A percentile compares a stretch with the other conserved stretches of the same genome.
Conservation (phyloP, 768 basidiomycete species). For the Russula compacta region DNA sequence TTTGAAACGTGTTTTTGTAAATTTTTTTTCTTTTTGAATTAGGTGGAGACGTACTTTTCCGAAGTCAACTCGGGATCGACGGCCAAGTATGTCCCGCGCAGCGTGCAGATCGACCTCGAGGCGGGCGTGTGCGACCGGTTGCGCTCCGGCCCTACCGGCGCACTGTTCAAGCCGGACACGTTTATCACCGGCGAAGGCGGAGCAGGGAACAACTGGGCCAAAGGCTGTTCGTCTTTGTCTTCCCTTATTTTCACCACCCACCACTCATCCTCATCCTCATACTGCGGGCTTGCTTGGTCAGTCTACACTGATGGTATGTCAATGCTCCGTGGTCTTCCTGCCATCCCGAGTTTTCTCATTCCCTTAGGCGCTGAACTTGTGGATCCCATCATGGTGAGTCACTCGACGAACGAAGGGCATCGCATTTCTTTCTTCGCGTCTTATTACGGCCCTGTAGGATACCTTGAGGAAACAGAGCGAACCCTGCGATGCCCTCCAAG, state of each 20-base stretch:
- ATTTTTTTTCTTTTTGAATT: background rate
- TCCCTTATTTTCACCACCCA: background rate
- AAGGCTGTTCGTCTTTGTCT: conserved; percentile 60
- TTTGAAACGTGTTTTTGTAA: background rate
- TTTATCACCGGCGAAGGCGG: conserved; percentile 54
- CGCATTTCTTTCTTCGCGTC: background rate
- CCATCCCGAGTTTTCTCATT: background rate
- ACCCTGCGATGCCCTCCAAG: conserved; percentile 77
- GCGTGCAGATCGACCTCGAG: conserved; percentile 87
- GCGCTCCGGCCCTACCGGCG: conserved; percentile 58
- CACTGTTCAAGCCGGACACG: conserved; percentile 82
- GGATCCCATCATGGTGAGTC: conserved; percentile 60
- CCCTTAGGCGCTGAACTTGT: conserved; percentile 77
- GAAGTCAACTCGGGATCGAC: conserved; percentile 44
- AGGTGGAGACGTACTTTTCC: conserved; percentile 79
- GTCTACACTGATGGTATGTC: conserved; percentile 79
- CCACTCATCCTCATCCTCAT: conserved; percentile 18
- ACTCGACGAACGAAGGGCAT: background rate
- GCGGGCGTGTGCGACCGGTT: conserved; percentile 76
- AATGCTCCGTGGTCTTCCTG: background rate
- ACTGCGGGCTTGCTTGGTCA: conserved; percentile 24
- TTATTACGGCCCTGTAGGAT: conserved; percentile 37
- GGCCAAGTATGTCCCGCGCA: conserved; percentile 81
- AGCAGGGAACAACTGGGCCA: conserved; percentile 94
- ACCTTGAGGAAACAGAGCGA: conserved; percentile 75